Conservation (phyloP, 768 basidiomycete genomes). For the Pleurotus tuoliensis region DNA sequence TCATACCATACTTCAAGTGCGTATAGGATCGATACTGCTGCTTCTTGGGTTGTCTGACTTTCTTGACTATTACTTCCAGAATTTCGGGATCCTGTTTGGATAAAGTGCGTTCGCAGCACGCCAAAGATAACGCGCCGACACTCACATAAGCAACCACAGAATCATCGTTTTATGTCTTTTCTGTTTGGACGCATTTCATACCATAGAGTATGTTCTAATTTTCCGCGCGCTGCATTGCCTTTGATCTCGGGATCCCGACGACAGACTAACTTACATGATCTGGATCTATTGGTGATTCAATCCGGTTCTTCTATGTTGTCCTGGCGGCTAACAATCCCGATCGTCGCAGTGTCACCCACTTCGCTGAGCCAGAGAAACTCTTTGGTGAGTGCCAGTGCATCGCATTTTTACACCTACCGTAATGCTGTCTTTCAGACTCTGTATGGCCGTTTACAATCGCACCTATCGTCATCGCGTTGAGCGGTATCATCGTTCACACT, state of each 20-base stretch:
- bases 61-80: not conserved
- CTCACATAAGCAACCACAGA: not conserved
- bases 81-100: not conserved
- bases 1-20: not conserved
- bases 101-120: not conserved
- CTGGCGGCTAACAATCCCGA: not conserved
- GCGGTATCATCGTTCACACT: not conserved
- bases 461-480: not conserved
- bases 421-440: not conserved
- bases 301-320: not conserved
- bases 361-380: not conserved
- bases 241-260: not conserved
- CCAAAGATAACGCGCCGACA: not conserved
- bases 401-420: not conserved
- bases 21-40: not conserved
- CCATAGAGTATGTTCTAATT: not conserved
- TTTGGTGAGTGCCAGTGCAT: not conserved
- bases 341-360: not conserved
- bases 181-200: not conserved
- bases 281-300: not conserved
- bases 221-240: not conserved
- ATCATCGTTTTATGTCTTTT: not conserved
- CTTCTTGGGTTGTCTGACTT: not conserved
- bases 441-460: not conserved
- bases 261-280: not conserved